Evolutionary conservation across 345 rosid species (phyloP).

Genomic region (Clarkia xantiana): DNA sequence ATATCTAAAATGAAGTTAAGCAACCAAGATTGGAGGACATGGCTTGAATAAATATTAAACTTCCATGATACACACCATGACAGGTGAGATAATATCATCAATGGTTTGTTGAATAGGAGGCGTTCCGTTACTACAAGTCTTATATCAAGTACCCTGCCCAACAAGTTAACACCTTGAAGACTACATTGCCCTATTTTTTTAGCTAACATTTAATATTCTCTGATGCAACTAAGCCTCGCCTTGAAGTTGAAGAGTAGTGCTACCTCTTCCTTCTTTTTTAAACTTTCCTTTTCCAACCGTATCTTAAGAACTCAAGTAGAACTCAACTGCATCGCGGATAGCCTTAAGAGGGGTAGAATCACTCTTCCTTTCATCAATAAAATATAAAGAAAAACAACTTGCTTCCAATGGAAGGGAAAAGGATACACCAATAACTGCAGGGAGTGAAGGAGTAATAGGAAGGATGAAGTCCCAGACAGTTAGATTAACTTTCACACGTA

Average conservation of each 20-base stretch:
- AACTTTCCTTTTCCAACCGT: background rate
- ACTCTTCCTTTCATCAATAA: background rate
- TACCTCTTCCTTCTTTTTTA: background rate
- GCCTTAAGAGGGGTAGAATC: background rate
- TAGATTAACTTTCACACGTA: slow-evolving; percentile 62
- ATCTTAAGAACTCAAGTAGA: background rate
- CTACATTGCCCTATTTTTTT: too few species aligned
- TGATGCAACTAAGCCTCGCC: background rate
- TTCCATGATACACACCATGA: background rate
- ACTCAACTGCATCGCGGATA: background rate
- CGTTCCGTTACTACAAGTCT: too few species aligned
- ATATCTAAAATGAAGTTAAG: slow-evolving; percentile 37
- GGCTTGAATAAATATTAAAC: background rate
- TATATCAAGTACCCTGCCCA: too few species aligned
- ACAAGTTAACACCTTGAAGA: too few species aligned
- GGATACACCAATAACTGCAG: slow-evolving; percentile 96
- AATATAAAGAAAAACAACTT: background rate
- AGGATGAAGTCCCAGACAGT: slow-evolving; percentile 88
- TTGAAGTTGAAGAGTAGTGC: background rate
- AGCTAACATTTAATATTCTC: too few species aligned
- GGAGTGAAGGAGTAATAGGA: slow-evolving; percentile 91
- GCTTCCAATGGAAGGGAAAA: slow-evolving; percentile 4
- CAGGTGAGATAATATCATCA: background rate
- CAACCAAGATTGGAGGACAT: slow-evolving; percentile 5
- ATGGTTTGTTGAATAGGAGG: too few species aligned